A percentile compares a stretch with the other conserved stretches of the same genome.
Evolutionary conservation across 179 eudicot genomes (phyloP).

Genomic region (Patellifolia procumbens): DNA sequence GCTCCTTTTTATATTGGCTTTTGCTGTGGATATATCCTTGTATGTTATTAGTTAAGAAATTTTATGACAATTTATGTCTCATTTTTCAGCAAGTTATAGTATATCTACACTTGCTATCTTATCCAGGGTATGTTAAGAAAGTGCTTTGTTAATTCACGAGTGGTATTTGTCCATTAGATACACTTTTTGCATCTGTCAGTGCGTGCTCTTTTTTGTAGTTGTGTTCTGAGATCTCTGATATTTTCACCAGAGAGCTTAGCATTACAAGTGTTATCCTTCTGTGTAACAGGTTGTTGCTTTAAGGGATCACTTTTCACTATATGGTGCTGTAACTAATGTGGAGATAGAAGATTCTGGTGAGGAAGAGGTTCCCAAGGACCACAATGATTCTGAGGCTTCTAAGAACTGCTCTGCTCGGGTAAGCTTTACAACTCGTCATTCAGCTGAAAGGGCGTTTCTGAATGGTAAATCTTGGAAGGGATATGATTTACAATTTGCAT

Average conservation of each 20-base stretch:
- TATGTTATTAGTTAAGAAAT: too few species aligned
- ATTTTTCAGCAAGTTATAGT: too few species aligned
- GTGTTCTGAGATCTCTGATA: background rate
- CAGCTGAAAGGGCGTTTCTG: conserved; percentile 85
- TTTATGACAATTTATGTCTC: too few species aligned
- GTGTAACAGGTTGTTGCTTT: conserved; percentile 62
- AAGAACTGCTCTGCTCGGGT: conserved; percentile 56
- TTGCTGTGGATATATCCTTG: too few species aligned
- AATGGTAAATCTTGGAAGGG: conserved; percentile 76
- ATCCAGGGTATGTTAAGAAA: too few species aligned
- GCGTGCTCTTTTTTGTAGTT: background rate
- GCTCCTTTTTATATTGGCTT: too few species aligned
- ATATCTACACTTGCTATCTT: too few species aligned
- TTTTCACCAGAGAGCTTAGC: background rate
- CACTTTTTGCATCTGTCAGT: background rate
- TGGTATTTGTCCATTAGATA: too few species aligned
- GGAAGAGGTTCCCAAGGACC: conserved; percentile 31
- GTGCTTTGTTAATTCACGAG: too few species aligned
- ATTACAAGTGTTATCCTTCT: conserved; percentile 1
- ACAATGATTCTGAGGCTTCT: conserved; percentile 37
- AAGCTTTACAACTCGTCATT: conserved; percentile 62
- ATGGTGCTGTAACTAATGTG: conserved; percentile 61
- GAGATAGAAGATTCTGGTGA: conserved; percentile 58
- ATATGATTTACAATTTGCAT: conserved; percentile 58
- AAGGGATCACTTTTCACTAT: conserved; percentile 70